Evolutionary conservation across 164 flowering plant species (phyloP).

Genomic region (Euptelea pleiosperma): DNA sequence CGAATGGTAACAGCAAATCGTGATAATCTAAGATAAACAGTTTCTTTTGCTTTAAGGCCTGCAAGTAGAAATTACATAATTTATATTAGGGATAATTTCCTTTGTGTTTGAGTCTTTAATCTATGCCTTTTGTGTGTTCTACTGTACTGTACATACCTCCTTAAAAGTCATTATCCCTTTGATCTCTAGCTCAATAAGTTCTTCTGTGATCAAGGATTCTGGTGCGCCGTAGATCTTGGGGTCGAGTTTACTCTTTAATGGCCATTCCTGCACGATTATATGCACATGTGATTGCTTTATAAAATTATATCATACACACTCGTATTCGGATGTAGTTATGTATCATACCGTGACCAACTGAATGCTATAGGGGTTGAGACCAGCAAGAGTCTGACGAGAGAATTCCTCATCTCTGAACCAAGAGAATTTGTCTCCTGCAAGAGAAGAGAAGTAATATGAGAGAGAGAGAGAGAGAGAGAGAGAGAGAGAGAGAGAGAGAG

Average conservation of each 20-base stretch:
- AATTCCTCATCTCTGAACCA: conserved; percentile 52
- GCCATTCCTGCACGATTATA: too few species aligned
- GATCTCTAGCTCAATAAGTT: conserved; percentile 30
- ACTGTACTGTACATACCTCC: too few species aligned
- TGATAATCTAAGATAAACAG: conserved; percentile 56
- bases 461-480: conserved; percentile 23
- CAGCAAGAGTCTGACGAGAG: conserved; percentile 46
- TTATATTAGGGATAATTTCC: background rate
- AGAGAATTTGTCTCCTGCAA: conserved; percentile 42
- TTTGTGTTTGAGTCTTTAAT: too few species aligned
- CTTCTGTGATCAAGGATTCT: conserved; percentile 31
- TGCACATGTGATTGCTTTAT: too few species aligned
- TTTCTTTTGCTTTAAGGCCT: conserved; percentile 31
- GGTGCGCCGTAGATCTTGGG: conserved; percentile 40
- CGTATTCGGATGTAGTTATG: too few species aligned
- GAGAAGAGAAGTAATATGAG: background rate
- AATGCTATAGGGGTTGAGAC: conserved; percentile 42
- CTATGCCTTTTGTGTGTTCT: background rate
- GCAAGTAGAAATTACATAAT: conserved; percentile 3
- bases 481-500: background rate
- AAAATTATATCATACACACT: too few species aligned
- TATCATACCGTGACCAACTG: conserved; percentile 41
- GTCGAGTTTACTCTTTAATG: conserved; percentile 37
- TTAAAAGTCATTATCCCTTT: conserved; percentile 29
- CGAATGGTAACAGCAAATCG: conserved; percentile 36